These are phyloP conservation scores for Eucalyptus cladocalyx DNA, from an alignment of 345 rosid species.

Conservation along the genomic window DNA sequence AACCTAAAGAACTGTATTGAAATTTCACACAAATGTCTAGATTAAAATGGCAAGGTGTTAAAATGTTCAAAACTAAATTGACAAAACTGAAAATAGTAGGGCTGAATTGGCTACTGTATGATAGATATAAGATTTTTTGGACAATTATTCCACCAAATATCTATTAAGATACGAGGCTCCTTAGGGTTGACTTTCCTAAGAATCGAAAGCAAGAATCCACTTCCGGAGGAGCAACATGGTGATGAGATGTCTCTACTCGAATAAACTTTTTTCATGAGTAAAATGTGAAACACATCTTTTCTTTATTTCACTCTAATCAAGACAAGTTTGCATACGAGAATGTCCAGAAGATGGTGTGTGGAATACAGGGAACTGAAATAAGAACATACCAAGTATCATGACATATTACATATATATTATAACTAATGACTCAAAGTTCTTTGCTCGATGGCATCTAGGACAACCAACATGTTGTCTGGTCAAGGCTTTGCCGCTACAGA, in stretches of 20 bases:
- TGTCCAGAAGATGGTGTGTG: background rate
- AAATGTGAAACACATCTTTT: background rate
- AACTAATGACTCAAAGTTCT: background rate
- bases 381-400: background rate
- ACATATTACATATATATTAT: background rate
- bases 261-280: background rate
- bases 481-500: background rate
- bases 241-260: background rate
- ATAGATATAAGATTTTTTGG: background rate
- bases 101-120: rapidly evolving
- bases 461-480: background rate
- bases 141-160: background rate
- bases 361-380: background rate
- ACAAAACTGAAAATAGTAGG: rapidly evolving
- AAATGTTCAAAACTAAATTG: background rate
- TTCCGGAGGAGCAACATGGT: background rate
- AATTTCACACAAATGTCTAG: no score
- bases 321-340: background rate
- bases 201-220: background rate
- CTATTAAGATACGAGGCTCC: background rate
- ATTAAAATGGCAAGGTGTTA: no score
- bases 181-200: background rate
- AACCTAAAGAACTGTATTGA: rapidly evolving
- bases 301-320: background rate
- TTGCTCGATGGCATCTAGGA: background rate